Evolutionary conservation across 2,329 filamentous ascomycete genomes (phyloP), one percentile per base, ranked within the genome.

Genomic region (Fusarium tjaetaba): DNA sequence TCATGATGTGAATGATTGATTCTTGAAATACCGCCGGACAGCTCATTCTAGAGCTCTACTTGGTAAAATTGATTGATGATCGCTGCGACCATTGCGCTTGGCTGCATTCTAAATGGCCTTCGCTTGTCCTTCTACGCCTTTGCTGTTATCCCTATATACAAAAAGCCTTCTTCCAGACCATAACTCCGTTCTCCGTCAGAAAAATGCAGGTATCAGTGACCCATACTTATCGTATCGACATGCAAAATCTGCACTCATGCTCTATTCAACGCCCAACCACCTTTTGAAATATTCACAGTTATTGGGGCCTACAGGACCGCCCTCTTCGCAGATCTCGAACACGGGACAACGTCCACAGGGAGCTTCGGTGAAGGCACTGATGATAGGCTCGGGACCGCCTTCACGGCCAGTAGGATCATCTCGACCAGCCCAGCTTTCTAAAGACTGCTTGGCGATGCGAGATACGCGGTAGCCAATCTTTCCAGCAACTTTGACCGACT

Each of bases 291-390:
- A 99, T 61, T 94, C 92, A 82, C 96, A 99, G 57, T 93, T 97
- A 73, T 91, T 92, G 1, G 96, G 94, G 78, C 92, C 97, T 28
- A 99, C 94, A 1, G 95, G 94, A 0, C 96, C 96, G 11, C 94
- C 95, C 69, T 97, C 94, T 74, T 94, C 93, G 80, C 96, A 99
- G 4, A 98, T 87, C 65, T 96, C 93, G 80, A 97, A 97, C 5
- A 98, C 96, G 0, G 96, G 96, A 82, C 96, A 99, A 62, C 91
- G 88, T 4, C 96, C 95, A 81, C 96, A 99, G 2, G 96, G 96
- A 5, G 93, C 92, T 81, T 98, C 95, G 4, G 94, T 97, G 74
- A 96, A 90, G 7, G 93, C 93, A 76, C 95, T 97, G 74, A 87
- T 78, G 59, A 84, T 84, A 22, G 85, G 82, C 57, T 85, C 85